Evolutionary conservation across 805 yeast genomes (phyloP), one percentile per base, ranked within the genome.

Genomic region (Metschnikowia proteae): DNA sequence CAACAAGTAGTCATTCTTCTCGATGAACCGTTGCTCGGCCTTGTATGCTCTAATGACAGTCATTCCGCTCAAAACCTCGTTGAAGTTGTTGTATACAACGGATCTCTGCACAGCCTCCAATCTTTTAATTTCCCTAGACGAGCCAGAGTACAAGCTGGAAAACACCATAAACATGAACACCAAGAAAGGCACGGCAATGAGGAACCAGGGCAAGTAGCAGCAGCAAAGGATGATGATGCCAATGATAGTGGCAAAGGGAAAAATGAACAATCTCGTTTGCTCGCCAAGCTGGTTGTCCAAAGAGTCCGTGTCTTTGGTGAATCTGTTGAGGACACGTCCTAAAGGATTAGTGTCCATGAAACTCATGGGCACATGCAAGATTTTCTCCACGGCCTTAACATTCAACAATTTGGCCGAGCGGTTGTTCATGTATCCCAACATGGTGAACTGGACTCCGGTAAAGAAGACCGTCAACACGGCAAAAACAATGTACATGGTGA

Each of bases 181-280:
- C 52, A 81, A 70, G 60, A 70, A 68, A n/a, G 85, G 83, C 26
- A 81, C 71, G 7, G 81, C 73, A 53, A 80, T 68, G 8, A 81
- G 76, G 61, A 78, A 79, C 73, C 74, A 80, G 5, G 83, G 83
- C 51, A 79, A 65, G 58, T 73, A 79, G 53, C 73, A 69, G 48
- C 73, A 69, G 64, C 80, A 76, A 56, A 79, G 71, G 36, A 72
- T 66, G 43, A 70, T 53, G 49, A 72, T 62, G 5, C 59, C 59
- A 28, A 55, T 50, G 44, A 72, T 70, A 28, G 63, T 58, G 13
- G 75, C 74, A 41, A 69, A 55, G 17, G 76, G 75, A 60, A 69
- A 71, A 13, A 72, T 50, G 48, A 73, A 70, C 49, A 71, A 60
- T 46, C 74, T 60, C 56, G 70, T 57, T 53, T 72, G 75, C 52